Conservation (phyloP, 345 rosid genomes). For the Alliaria petiolata region DNA sequence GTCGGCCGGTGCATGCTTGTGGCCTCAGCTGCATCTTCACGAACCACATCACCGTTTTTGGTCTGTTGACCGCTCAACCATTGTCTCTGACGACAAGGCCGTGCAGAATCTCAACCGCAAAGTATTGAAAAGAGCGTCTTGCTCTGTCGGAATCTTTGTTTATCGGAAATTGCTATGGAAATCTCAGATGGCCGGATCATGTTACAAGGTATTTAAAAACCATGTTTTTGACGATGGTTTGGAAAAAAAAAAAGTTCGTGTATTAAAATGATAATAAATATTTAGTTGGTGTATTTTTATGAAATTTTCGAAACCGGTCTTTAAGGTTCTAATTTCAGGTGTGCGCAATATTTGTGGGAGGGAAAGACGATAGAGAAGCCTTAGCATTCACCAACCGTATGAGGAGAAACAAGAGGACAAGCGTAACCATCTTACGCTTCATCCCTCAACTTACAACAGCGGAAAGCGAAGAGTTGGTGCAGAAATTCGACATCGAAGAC, state of each 20-base stretch:
- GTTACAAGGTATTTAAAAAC: background rate
- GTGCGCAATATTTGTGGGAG: background rate
- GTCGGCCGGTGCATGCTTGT: too few relatives aligned
- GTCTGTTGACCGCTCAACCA: slow-evolving; percentile 22
- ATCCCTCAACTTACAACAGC: background rate
- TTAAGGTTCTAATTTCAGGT: background rate
- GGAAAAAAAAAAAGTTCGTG: too few relatives aligned
- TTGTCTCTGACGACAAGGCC: slow-evolving; percentile 26
- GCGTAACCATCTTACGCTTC: background rate
- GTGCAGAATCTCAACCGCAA: background rate
- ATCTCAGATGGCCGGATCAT: background rate
- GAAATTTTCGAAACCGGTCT: background rate
- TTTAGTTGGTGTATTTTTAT: too few relatives aligned
- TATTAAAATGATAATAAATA: too few relatives aligned
- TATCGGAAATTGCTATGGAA: background rate
- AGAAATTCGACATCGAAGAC: background rate
- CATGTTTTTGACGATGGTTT: background rate
- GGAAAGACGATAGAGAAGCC: background rate
- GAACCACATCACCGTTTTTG: slow-evolving; percentile 43
- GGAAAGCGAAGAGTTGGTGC: background rate
- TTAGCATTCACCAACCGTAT: background rate
- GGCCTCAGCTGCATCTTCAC: too few relatives aligned
- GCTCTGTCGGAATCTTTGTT: background rate
- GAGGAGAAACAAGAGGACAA: background rate
- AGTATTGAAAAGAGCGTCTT: background rate